These are phyloP conservation scores for Lablab purpureus DNA, from an alignment of 306 rosid species.

Conservation along the genomic window DNA sequence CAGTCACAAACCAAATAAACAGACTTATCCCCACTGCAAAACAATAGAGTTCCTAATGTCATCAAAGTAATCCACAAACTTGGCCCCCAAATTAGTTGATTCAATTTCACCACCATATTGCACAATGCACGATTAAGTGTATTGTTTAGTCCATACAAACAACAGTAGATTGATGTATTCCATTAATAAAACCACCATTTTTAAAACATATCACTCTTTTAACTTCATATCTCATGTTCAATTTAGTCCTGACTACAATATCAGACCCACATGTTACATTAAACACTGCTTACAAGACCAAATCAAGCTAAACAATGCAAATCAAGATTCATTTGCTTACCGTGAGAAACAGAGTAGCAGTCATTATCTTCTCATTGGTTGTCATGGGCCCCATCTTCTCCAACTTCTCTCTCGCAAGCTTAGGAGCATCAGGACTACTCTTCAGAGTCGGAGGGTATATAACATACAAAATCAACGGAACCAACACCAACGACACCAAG, in stretches of 20 bases:
- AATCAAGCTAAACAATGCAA: neutral
- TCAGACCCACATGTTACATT: neutral
- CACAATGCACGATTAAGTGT: neutral
- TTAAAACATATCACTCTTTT: neutral
- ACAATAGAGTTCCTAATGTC: neutral
- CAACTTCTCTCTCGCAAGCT: slow-evolving; percentile 88
- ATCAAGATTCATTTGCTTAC: slow-evolving; percentile 51
- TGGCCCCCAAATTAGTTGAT: slow-evolving; percentile 9
- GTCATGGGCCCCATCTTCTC: slow-evolving; percentile 92
- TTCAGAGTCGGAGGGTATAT: slow-evolving; percentile 89
- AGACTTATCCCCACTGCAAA: slow-evolving; percentile 18
- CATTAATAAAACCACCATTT: neutral
- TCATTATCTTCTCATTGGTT: slow-evolving; percentile 82
- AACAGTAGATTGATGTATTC: neutral
- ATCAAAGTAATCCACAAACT: slow-evolving; percentile 5
- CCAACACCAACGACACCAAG: slow-evolving; percentile 80
- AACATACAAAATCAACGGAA: slow-evolving; percentile 81
- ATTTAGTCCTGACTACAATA: neutral
- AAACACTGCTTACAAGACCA: neutral
- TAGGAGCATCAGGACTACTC: slow-evolving; percentile 93
- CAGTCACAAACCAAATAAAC: slow-evolving; percentile 9
- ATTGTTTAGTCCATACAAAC: neutral
- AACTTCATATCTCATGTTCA: neutral
- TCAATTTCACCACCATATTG: neutral
- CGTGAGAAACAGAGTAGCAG: slow-evolving; percentile 88